These are phyloP conservation scores for Exophiala spinifera DNA, from an alignment of 2,329 filamentous ascomycete genomes.

Conservation along the genomic window DNA sequence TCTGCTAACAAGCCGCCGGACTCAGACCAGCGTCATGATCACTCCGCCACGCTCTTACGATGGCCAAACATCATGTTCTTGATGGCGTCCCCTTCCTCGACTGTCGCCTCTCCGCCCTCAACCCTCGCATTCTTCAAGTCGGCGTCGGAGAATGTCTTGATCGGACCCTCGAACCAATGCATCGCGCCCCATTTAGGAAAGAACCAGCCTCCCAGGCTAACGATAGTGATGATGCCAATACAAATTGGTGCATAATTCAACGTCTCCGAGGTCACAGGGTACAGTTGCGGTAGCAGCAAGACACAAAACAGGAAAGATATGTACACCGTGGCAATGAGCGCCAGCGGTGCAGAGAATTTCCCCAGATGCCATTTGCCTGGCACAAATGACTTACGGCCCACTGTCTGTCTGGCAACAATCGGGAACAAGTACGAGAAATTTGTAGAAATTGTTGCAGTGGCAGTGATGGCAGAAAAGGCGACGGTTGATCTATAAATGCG, in stretches of 20 bases:
- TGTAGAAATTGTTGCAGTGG: slow-evolving; percentile 39
- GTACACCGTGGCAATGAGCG: slow-evolving; percentile 33
- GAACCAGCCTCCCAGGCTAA: slow-evolving; percentile 38
- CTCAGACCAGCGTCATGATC: neutral
- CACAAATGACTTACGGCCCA: slow-evolving; percentile 36
- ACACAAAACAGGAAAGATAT: slow-evolving; percentile 39
- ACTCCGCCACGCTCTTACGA: slow-evolving; percentile 13
- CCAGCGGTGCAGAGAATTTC: slow-evolving; percentile 30
- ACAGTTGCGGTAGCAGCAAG: slow-evolving; percentile 39
- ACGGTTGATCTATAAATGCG: slow-evolving; percentile 28
- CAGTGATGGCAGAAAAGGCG: slow-evolving; percentile 40
- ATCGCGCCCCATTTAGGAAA: slow-evolving; percentile 37
- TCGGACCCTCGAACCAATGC: slow-evolving; percentile 40
- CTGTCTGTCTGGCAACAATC: slow-evolving; percentile 39
- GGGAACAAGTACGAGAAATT: slow-evolving; percentile 42
- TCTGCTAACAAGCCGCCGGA: neutral
- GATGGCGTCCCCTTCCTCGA: slow-evolving; percentile 22
- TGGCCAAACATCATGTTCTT: slow-evolving; percentile 20
- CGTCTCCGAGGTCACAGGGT: slow-evolving; percentile 37
- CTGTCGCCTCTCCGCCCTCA: slow-evolving; percentile 19
- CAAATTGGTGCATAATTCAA: slow-evolving; percentile 42
- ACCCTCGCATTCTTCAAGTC: slow-evolving; percentile 21
- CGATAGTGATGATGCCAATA: slow-evolving; percentile 38
- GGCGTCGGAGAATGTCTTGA: slow-evolving; percentile 36
- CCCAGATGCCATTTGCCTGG: slow-evolving; percentile 39